phyloP scores from a whole-genome alignment of 306 rosid genomes.

The Cyclanthera cordifolia region DNA sequence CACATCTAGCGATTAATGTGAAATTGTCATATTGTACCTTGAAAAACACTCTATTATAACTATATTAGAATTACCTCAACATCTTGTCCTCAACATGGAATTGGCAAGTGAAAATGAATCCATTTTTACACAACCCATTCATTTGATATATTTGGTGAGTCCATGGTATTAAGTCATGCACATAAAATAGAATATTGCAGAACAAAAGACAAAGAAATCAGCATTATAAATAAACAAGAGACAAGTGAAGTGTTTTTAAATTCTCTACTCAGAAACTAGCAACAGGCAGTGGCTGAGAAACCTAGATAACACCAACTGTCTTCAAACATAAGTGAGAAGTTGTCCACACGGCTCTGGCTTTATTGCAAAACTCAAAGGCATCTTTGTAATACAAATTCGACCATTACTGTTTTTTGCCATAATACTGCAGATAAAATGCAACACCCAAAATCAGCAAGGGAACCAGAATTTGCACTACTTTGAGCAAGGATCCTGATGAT shows the following conservation, averaged over 20 bases:
- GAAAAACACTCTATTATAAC: no score
- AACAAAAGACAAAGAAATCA: neutral
- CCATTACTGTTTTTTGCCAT: conserved; percentile 23
- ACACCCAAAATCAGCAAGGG: conserved; percentile 51
- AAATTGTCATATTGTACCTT: no score
- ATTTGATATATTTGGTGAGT: neutral
- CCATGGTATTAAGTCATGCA: neutral
- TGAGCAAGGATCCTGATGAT: conserved; percentile 32
- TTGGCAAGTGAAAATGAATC: neutral
- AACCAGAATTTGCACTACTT: conserved; percentile 40
- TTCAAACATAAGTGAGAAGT: neutral
- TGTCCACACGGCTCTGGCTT: neutral
- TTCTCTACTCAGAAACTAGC: neutral
- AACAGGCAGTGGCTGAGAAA: neutral
- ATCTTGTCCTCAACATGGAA: neutral
- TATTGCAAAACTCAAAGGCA: conserved; percentile 1
- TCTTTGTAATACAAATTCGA: neutral
- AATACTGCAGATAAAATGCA: conserved; percentile 54
- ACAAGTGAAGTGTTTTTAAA: no score
- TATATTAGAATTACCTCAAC: neutral
- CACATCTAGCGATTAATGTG: no score
- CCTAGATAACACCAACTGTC: neutral
- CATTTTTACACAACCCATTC: neutral
- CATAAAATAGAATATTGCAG: neutral
- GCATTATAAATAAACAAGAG: neutral